Evolutionary conservation across 1,284 basidiomycete genomes (phyloP).

Genomic region (Cryptococcus sp.): DNA sequence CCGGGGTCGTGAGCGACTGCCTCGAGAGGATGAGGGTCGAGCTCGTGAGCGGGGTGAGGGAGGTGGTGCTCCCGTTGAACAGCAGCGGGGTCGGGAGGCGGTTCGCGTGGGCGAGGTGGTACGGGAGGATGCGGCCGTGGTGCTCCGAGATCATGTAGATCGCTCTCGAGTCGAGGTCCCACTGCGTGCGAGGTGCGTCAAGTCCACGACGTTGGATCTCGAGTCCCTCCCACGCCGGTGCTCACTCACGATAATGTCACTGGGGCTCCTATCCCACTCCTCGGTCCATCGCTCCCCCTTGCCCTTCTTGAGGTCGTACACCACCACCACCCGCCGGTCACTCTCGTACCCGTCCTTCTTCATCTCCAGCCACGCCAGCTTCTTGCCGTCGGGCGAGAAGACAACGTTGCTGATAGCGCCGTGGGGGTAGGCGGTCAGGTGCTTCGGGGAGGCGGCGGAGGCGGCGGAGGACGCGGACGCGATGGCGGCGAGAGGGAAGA

Average conservation of each 20-base stretch:
- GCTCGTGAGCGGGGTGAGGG: conserved; percentile 23
- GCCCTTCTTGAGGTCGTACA: conserved; percentile 56
- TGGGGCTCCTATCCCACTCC: conserved; percentile 76
- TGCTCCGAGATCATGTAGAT: conserved; percentile 74
- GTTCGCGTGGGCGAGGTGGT: conserved; percentile 35
- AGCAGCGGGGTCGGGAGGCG: conserved; percentile 40
- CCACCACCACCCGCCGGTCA: conserved; percentile 61
- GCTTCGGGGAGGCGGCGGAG: conserved; percentile 6
- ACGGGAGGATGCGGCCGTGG: conserved; percentile 54
- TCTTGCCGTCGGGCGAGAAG: conserved; percentile 64
- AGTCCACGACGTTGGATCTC: neutral
- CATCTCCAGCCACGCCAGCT: conserved; percentile 81
- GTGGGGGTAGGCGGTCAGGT: conserved; percentile 72
- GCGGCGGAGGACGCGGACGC: conserved; percentile 9
- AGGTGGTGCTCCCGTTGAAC: conserved; percentile 35
- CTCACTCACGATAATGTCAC: conserved; percentile 56
- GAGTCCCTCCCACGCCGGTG: conserved; percentile 9
- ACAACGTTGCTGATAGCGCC: conserved; percentile 71
- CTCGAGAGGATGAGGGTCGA: conserved; percentile 26
- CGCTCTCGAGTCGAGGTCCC: conserved; percentile 65
- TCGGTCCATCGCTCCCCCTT: conserved; percentile 55
- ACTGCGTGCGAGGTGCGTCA: conserved; percentile 51
- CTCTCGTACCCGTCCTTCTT: conserved; percentile 82
- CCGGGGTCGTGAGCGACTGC: conserved; percentile 22
- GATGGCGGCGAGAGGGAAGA: conserved; percentile 38